Percentiles rank a stretch among this genome's conserved stretches.
Evolutionary conservation across 2,329 filamentous ascomycete genomes (phyloP).

Genomic region (Aureobasidium vineae): DNA sequence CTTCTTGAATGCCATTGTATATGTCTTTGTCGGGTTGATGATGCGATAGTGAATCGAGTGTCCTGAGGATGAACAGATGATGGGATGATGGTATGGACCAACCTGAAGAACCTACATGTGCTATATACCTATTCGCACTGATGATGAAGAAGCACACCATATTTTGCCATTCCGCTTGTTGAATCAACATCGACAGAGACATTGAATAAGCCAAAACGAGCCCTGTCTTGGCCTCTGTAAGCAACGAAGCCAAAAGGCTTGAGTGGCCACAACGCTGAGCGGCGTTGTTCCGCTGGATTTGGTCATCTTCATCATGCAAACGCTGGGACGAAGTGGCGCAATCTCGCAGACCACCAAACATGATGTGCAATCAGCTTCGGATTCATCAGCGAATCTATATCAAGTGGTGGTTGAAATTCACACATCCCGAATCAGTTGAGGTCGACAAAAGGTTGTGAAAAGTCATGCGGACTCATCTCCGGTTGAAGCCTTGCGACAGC

Average conservation of each 20-base stretch:
- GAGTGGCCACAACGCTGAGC: background rate
- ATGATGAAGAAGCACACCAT: background rate
- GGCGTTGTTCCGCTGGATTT: background rate
- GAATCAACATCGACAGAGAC: background rate
- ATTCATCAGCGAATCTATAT: background rate
- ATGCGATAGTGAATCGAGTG: background rate
- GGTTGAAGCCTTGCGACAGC: background rate
- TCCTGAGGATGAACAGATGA: background rate
- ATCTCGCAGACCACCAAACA: background rate
- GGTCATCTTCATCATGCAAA: conserved; percentile 8
- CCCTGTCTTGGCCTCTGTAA: background rate
- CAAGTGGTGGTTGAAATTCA: background rate
- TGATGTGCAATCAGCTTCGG: no score
- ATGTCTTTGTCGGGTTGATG: background rate
- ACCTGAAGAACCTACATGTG: background rate
- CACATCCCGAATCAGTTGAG: no score
- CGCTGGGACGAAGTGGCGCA: background rate
- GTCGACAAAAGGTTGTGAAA: background rate
- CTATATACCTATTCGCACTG: background rate
- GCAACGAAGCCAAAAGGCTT: background rate
- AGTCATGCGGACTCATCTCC: background rate
- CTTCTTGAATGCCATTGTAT: conserved; percentile 11
- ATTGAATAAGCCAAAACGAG: background rate
- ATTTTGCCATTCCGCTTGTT: background rate
- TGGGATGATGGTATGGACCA: background rate